Percentiles rank a stretch among this genome's conserved stretches.
These are phyloP conservation scores for Arctium minus DNA, from an alignment of 129 eudicot genomes.

Conservation along the genomic window DNA sequence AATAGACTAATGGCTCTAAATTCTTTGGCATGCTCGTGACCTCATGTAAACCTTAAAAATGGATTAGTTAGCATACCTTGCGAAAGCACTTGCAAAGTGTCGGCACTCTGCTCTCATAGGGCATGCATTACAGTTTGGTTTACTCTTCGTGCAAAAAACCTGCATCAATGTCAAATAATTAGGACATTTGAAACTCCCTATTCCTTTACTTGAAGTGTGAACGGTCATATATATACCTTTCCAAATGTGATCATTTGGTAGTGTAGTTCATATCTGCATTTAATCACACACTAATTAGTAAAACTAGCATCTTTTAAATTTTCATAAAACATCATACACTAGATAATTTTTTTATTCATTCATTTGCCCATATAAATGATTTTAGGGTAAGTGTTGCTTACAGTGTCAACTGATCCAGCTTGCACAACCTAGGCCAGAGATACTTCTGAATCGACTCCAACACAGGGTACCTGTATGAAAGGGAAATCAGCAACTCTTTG, in stretches of 20 bases:
- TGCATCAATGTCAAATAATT: slow-evolving; percentile 26
- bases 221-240: slow-evolving; percentile 56
- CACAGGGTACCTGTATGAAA: slow-evolving; percentile 69
- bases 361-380: neutral
- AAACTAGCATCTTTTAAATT: slow-evolving; percentile 5
- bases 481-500: slow-evolving; percentile 8
- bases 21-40: neutral
- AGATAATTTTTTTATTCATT: neutral
- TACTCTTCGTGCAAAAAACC: slow-evolving; percentile 96
- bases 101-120: slow-evolving; percentile 98
- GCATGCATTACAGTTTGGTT: slow-evolving; percentile 96
- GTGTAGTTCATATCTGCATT: slow-evolving; percentile 90
- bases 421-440: slow-evolving; percentile 99
- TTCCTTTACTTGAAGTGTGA: neutral
- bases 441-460: slow-evolving; percentile 87
- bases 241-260: slow-evolving; percentile 99
- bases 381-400: slow-evolving; percentile 36
- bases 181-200: neutral
- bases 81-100: slow-evolving; percentile 98
- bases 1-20: neutral
- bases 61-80: slow-evolving; percentile 52
- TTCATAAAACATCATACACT: neutral
- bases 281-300: slow-evolving; percentile 23
- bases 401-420: slow-evolving; percentile 91
- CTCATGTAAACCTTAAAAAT: neutral